These are phyloP conservation scores for Lophiotrema nucula DNA, from an alignment of 495 filamentous ascomycete genomes.

Conservation along the genomic window DNA sequence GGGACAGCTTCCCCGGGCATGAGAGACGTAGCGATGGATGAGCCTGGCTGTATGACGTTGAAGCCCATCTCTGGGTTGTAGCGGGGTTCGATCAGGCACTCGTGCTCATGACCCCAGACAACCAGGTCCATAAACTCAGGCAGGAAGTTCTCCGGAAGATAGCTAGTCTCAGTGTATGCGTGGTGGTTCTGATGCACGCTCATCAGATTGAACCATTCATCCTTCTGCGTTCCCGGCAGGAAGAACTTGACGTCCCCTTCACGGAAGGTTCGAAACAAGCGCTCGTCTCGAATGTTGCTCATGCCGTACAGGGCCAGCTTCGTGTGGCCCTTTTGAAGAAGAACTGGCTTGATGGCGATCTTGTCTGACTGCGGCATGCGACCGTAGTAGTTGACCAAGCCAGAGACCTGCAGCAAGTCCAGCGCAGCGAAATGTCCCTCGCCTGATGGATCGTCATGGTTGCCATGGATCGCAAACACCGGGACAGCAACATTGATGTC, in stretches of 20 bases:
- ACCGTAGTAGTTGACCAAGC: conserved; percentile 94
- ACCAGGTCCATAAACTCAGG: conserved; percentile 89
- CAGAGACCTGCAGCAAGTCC: conserved; percentile 86
- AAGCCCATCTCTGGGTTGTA: conserved; percentile 85
- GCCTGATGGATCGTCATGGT: conserved; percentile 96
- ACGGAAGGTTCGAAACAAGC: conserved; percentile 87
- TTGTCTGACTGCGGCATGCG: conserved; percentile 88
- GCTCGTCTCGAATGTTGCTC: conserved; percentile 95
- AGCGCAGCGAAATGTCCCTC: conserved; percentile 80
- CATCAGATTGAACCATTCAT: conserved; percentile 96
- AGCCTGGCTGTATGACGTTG: conserved; percentile 95
- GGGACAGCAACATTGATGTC: conserved; percentile 98
- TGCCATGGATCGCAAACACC: conserved; percentile 97
- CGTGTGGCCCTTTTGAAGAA: conserved; percentile 90
- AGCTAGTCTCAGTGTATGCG: conserved; percentile 83
- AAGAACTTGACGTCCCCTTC: conserved; percentile 94
- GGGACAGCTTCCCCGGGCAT: conserved; percentile 85
- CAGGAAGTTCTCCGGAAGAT: conserved; percentile 90
- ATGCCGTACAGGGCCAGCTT: conserved; percentile 95
- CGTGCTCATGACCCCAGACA: conserved; percentile 97
- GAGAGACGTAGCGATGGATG: conserved; percentile 90
- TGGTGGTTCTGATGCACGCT: conserved; percentile 96
- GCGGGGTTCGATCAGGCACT: conserved; percentile 83
- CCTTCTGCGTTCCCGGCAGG: conserved; percentile 74
- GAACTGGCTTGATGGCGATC: conserved; percentile 82